Evolutionary conservation across 116 monocot genomes (phyloP), one percentile per base, ranked within the genome.

Genomic region (Trichopus zeylanicus): DNA sequence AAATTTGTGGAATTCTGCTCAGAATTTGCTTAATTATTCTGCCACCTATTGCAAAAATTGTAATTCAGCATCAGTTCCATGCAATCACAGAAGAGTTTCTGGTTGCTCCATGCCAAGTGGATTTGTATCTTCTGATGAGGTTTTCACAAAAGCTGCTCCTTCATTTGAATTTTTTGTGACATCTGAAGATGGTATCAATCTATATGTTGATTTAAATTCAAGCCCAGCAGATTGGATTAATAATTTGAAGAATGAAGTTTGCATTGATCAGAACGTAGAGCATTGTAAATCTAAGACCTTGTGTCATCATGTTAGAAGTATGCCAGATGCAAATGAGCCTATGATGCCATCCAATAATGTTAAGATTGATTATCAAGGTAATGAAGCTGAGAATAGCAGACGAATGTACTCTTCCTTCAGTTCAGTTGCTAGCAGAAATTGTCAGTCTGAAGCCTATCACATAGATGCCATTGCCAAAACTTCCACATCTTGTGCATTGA

Each of bases 131-230:
- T 53, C 79, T 49, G 60, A 51, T 57, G 53, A 52, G n/a, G 69
- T 24, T 24, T 29, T 53, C 25, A 49, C 29, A 51, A 83, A 62
- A 47, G 57, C 46, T 37, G 31, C 55, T 48, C 71, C 82, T 57
- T 75, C 93, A 16, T 77, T 94, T 56, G 62, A 89, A 31, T 94
- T 85, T 57, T 94, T 76, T 78, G 80, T 81, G 18, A 63, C 42
- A 48, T 85, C 89, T 56, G 81, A 93, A 12, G 89, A 83, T 5
- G 93, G 86, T 22, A 60, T 94, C 37, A 73, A 83, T 69, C 69
- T 94, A 53, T 72, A 53, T 80, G 69, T 86, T 31, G 86, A 94
- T 83, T 66, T 94, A 57, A 71, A 73, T 28, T 80, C 80, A 21
- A 75, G 37, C 37, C 77, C 78, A 51, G 60, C 66, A 42, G 75